These are phyloP conservation scores for Fusarium xylarioides DNA, from an alignment of 2,329 filamentous ascomycete genomes.

Conservation along the genomic window DNA sequence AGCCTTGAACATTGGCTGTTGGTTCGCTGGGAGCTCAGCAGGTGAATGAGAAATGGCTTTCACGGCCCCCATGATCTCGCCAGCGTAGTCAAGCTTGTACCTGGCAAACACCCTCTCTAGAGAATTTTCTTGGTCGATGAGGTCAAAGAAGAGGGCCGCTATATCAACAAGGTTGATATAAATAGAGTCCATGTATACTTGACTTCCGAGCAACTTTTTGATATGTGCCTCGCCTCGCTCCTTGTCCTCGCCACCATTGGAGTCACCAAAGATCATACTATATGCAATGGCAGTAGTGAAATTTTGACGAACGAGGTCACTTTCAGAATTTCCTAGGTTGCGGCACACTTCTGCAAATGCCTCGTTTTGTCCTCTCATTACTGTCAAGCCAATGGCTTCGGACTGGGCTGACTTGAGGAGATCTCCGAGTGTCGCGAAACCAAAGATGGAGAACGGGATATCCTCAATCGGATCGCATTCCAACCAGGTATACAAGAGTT, in stretches of 20 bases:
- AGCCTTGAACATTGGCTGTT: conserved; percentile 87
- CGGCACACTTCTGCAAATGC: conserved; percentile 69
- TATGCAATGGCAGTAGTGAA: conserved; percentile 88
- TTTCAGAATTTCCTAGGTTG: conserved; percentile 62
- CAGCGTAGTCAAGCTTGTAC: conserved; percentile 67
- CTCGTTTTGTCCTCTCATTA: conserved; percentile 80
- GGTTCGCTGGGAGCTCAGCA: conserved; percentile 74
- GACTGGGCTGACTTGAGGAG: conserved; percentile 76
- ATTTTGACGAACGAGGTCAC: conserved; percentile 68
- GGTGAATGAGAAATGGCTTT: conserved; percentile 72
- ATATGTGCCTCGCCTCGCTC: conserved; percentile 72
- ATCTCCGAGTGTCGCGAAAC: conserved; percentile 73
- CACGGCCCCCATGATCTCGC: conserved; percentile 74
- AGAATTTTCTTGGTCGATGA: conserved; percentile 79
- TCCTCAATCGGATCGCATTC: conserved; percentile 70
- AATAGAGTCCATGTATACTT: conserved; percentile 69
- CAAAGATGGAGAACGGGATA: conserved; percentile 88
- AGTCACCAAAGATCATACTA: conserved; percentile 71
- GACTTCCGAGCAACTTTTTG: conserved; percentile 73
- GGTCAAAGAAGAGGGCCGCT: conserved; percentile 77
- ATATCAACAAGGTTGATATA: conserved; percentile 79
- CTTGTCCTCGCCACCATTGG: conserved; percentile 46
- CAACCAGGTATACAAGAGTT: conserved; percentile 92
- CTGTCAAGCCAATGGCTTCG: conserved; percentile 81
- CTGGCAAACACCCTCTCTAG: conserved; percentile 74